Base-by-base conservation (phyloP, 108 stramenopile species). In the Schizochytrium sp. region DNA sequence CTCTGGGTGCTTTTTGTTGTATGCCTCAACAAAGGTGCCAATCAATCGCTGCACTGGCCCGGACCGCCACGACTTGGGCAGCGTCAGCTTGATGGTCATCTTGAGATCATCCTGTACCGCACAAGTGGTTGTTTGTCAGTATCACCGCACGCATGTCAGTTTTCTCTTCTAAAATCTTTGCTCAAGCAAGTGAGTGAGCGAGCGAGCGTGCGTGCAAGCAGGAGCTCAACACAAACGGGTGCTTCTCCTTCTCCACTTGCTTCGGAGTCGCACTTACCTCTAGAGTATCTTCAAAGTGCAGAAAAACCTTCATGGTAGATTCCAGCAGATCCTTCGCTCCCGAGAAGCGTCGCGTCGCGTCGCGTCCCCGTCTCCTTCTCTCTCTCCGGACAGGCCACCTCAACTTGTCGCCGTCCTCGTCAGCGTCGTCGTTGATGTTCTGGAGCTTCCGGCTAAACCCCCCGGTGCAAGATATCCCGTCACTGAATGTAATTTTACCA, bases 71-170 rank as follows among this genome's bases (percentile, higher is more conserved):
- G 91, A 94, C 76, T 96, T 96, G 12, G 97, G 97, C 16, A 97
- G 92, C 5, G 96, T 97, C 83, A 97, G 96, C 90, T 97, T 97
- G 57, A 97, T 90, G 5, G 96, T 93, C 90, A 96, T 96, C 92
- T 96, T 69, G 63, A 69, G 34, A 6, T 69, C 63, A 69, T 41
- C 63, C 63, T 69, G 63, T n/a, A n/a, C 63, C 10, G 1, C 58
- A 21, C 58, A 59, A 21, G 19, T 21, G 58, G 58, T 59, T 59
- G 58, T 1, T 59, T 21, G n/a, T 19, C n/a, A 34, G 29, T 34
- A 34, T 34, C 1, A 34, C 29, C 29, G 29, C 29, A 34, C 29
- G 29, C 29, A 34, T 34, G 29, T 34, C 0, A 34, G 29, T 34
- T 34, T 34, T 1, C 29, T 34, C 29, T 34, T 34, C 1, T 0